These are phyloP conservation scores for Claviceps spartinae DNA, from an alignment of 2,329 filamentous ascomycete species.

Conservation along the genomic window DNA sequence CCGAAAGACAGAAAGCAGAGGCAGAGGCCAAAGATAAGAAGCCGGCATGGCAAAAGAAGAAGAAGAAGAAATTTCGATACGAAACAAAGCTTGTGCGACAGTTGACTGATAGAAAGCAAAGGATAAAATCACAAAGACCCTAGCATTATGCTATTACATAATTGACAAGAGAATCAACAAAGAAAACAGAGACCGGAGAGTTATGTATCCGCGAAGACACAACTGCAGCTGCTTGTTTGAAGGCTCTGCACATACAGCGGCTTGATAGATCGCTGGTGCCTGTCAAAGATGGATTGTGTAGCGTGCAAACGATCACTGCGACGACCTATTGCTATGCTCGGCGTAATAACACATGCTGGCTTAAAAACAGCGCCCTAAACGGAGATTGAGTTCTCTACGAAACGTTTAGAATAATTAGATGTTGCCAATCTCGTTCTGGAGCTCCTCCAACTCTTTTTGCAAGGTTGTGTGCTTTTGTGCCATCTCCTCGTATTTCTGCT, in stretches of 20 bases:
- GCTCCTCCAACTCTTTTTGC: slow-evolving; percentile 83
- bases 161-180: background rate
- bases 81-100: slow-evolving; percentile 79
- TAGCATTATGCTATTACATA: background rate
- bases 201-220: slow-evolving; percentile 18
- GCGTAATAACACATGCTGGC: background rate
- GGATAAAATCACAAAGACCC: slow-evolving; percentile 36
- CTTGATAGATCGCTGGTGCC: slow-evolving; percentile 16
- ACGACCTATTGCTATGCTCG: background rate
- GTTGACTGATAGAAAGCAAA: slow-evolving; percentile 56
- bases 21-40: slow-evolving; percentile 19
- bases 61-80: slow-evolving; percentile 86
- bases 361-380: slow-evolving; percentile 1
- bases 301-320: slow-evolving; percentile 10
- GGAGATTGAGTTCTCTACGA: slow-evolving; percentile 10
- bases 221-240: slow-evolving; percentile 14
- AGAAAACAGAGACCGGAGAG: background rate
- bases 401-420: slow-evolving; percentile 45
- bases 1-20: slow-evolving; percentile 14
- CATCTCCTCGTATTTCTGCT: slow-evolving; percentile 97
- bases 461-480: slow-evolving; percentile 70
- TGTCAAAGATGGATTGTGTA: slow-evolving; percentile 13
- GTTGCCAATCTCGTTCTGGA: slow-evolving; percentile 84
- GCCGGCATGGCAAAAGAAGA: slow-evolving; percentile 45
- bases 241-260: slow-evolving; percentile 16